phyloP scores from a whole-genome alignment of 768 basidiomycete genomes.

The Mycena olivaceomarginata region DNA sequence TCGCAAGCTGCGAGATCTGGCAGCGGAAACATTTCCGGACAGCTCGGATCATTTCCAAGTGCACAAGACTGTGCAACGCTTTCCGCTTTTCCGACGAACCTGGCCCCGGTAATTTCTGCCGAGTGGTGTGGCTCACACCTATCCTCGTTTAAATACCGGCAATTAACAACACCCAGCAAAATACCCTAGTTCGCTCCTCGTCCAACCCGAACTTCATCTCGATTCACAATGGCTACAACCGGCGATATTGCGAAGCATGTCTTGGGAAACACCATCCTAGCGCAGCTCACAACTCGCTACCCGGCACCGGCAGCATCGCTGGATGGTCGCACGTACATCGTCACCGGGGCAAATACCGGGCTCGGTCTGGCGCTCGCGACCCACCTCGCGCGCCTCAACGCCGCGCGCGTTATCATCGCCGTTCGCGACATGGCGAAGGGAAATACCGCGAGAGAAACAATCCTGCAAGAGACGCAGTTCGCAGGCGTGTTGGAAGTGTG shows the following conservation, averaged over 20 bases:
- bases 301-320: conserved; percentile 2
- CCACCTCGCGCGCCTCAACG: conserved; percentile 51
- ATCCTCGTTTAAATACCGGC: too few relatives aligned
- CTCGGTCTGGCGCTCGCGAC: conserved; percentile 21
- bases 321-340: conserved; percentile 21
- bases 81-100: too few relatives aligned
- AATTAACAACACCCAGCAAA: too few relatives aligned
- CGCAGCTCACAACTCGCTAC: conserved; percentile 25
- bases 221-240: conserved; percentile 2
- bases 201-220: background rate
- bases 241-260: conserved; percentile 18
- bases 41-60: too few relatives aligned
- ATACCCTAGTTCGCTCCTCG: too few relatives aligned
- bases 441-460: conserved; percentile 54
- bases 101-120: too few relatives aligned
- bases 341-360: conserved; percentile 31
- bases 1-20: too few relatives aligned
- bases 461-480: conserved; percentile 48
- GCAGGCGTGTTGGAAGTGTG: conserved; percentile 63
- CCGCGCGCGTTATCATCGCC: conserved; percentile 62
- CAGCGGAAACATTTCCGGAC: too few relatives aligned
- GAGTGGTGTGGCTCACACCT: too few relatives aligned
- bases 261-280: conserved; percentile 13
- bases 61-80: too few relatives aligned
- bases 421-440: conserved; percentile 55